phyloP scores from a whole-genome alignment of 192 early-diverging fungal species.

The Cladochytrium replicatum region DNA sequence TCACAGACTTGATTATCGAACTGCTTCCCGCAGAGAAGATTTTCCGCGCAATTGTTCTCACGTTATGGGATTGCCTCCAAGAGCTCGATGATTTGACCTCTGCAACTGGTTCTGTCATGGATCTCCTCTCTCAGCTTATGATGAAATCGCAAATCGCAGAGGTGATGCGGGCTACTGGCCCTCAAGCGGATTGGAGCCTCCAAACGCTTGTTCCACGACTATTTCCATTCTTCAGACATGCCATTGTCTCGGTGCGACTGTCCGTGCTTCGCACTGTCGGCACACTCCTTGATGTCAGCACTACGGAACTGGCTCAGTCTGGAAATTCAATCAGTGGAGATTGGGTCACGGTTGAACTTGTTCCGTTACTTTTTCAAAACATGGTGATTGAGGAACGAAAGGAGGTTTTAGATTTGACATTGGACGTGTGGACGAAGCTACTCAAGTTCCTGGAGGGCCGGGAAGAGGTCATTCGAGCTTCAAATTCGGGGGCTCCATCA shows the following conservation, averaged over 20 bases:
- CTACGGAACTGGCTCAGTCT: neutral
- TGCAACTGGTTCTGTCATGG: conserved; percentile 85
- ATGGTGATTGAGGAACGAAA: conserved; percentile 74
- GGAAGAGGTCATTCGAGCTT: conserved; percentile 9
- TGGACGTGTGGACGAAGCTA: conserved; percentile 59
- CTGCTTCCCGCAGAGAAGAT: conserved; percentile 57
- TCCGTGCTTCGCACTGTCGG: conserved; percentile 72
- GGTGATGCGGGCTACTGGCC: conserved; percentile 15
- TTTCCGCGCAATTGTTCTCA: conserved; percentile 54
- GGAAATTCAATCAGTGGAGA: conserved; percentile 17
- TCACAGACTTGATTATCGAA: conserved; percentile 66
- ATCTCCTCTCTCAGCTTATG: conserved; percentile 77
- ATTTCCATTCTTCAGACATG: conserved; percentile 92
- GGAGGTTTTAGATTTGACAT: conserved; percentile 48
- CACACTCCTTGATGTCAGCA: conserved; percentile 52
- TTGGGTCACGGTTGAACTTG: conserved; percentile 51
- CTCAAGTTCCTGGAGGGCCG: conserved; percentile 19
- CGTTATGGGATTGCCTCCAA: conserved; percentile 81
- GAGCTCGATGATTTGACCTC: conserved; percentile 90
- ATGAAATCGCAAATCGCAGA: conserved; percentile 27
- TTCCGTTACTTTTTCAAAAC: conserved; percentile 84
- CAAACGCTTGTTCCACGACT: conserved; percentile 70
- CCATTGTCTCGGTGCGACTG: conserved; percentile 69
- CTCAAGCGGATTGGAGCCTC: conserved; percentile 36
- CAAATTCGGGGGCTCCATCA: neutral